Base-by-base conservation (phyloP, 352 stramenopile genomes). In the Phytopythium helicoides region DNA sequence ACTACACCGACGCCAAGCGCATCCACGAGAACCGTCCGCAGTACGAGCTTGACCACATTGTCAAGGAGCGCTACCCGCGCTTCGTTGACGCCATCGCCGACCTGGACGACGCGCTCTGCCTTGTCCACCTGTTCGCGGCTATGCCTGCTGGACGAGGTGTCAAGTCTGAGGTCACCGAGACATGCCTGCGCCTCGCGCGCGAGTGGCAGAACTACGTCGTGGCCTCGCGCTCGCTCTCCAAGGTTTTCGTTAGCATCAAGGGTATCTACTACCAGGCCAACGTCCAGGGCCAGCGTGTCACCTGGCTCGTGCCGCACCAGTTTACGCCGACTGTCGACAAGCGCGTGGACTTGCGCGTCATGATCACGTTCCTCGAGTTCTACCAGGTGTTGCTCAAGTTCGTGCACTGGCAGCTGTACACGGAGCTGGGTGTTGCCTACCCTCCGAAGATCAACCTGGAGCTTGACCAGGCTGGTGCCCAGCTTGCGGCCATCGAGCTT, bases 311-410 rank as follows among this genome's bases (percentile, higher is more conserved):
- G 56, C 97, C 97, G 22, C 97, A 99, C 71, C 90, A 97, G 60
- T 99, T 99, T 69, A 98, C 96, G 26, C 97, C 97, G 31, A 94
- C 93, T 18, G 81, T 98, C 51, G 96, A 98, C 50, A 88, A 97
- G 53, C 97, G 98, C 59, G 97, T 99, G 23, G 97, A 99, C 63
- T 97, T 98, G 64, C 85, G 89, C 47, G 97, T 99, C 19, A 99
- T 99, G 97, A 68, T 98, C 25, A 99, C 97, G 36, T 99, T 99
- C 79, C 87, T 99, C 36, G 97, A 99, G 82, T 99, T 99, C 62
- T 99, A 99, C 75, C 81, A 99, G 58, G 93, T 97, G 45, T 71
- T 99, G 23, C 76, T 99, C 51, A 95, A 97, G 70, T 99, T 99
- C 73, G 96, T 99, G 28, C 81, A 99, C 64, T 99, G 92, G 68